These are phyloP conservation scores for Hippophae tibetana DNA, from an alignment of 306 rosid species.

Conservation along the genomic window DNA sequence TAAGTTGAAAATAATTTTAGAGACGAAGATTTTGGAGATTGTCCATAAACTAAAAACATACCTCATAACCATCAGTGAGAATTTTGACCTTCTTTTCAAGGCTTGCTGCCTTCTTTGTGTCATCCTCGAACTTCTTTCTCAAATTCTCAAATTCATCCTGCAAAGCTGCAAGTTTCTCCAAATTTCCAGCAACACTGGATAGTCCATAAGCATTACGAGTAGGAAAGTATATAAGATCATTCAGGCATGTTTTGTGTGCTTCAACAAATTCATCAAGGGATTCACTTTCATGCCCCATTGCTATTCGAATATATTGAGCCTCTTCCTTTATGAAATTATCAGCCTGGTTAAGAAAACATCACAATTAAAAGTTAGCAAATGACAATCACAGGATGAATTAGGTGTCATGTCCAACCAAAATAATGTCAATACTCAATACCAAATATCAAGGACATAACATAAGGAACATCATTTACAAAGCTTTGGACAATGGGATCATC, in stretches of 20 bases:
- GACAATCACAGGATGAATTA: not conserved
- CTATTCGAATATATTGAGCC: conserved; percentile 54
- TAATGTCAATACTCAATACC: not conserved
- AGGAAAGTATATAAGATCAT: conserved; percentile 78
- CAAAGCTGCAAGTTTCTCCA: conserved; percentile 80
- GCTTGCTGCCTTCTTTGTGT: conserved; percentile 56
- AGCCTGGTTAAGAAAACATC: conserved; percentile 43
- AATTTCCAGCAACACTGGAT: conserved; percentile 81
- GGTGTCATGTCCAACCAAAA: not conserved
- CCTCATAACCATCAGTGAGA: conserved; percentile 91
- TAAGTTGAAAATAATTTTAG: too few species aligned
- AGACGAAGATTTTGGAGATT: not conserved
- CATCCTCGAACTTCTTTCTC: conserved; percentile 67
- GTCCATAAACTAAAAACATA: conserved; percentile 21
- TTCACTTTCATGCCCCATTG: conserved; percentile 86
- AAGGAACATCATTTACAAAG: not conserved
- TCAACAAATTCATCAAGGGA: conserved; percentile 77
- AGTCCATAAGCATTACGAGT: conserved; percentile 73
- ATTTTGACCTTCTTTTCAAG: conserved; percentile 72
- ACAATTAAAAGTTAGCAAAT: conserved; percentile 16
- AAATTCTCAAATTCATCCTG: conserved; percentile 73
- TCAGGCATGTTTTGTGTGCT: conserved; percentile 71
- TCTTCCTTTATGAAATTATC: conserved; percentile 63
- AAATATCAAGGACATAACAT: not conserved
- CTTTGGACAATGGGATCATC: conserved; percentile 4